Evolutionary conservation across 2,329 filamentous ascomycete species (phyloP).

Genomic region (Phialocephala subalpina): DNA sequence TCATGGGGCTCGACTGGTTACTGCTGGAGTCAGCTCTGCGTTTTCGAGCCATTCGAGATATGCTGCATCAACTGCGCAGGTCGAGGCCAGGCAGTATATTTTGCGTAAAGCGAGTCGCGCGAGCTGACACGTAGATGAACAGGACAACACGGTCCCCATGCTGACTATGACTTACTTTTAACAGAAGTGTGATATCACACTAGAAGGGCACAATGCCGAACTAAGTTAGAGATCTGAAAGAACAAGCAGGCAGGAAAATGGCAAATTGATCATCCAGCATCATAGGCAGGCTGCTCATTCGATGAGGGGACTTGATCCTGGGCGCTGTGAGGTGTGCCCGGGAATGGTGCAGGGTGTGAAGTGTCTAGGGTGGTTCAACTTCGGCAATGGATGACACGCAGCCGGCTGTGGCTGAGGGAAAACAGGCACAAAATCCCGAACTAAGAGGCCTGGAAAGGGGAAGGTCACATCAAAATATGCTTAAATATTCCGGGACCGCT

Average conservation of each 20-base stretch:
- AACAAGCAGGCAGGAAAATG: conserved; percentile 14
- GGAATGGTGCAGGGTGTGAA: background rate
- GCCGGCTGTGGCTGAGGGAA: conserved; percentile 15
- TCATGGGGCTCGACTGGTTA: conserved; percentile 49
- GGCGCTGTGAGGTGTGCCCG: background rate
- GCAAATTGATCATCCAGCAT: conserved; percentile 19
- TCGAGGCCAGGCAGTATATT: conserved; percentile 14
- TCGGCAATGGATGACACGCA: conserved; percentile 18
- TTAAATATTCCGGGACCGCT: background rate
- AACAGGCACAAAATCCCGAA: conserved; percentile 9
- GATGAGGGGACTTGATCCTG: conserved; percentile 16
- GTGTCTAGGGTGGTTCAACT: background rate
- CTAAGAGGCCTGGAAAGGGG: background rate
- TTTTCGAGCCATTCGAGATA: conserved; percentile 42
- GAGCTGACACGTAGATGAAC: conserved; percentile 32
- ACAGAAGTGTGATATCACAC: conserved; percentile 17
- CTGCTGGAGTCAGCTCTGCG: conserved; percentile 45
- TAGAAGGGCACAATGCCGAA: conserved; percentile 20
- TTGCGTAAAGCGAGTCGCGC: conserved; percentile 23
- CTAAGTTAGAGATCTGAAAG: conserved; percentile 11
- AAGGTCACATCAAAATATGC: conserved; percentile 10
- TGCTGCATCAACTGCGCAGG: conserved; percentile 13
- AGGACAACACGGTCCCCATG: conserved; percentile 28
- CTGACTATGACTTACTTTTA: conserved; percentile 23
- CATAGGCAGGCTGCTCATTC: conserved; percentile 17